phyloP scores from a whole-genome alignment of 768 basidiomycete species.

The Mycena epipterygia region DNA sequence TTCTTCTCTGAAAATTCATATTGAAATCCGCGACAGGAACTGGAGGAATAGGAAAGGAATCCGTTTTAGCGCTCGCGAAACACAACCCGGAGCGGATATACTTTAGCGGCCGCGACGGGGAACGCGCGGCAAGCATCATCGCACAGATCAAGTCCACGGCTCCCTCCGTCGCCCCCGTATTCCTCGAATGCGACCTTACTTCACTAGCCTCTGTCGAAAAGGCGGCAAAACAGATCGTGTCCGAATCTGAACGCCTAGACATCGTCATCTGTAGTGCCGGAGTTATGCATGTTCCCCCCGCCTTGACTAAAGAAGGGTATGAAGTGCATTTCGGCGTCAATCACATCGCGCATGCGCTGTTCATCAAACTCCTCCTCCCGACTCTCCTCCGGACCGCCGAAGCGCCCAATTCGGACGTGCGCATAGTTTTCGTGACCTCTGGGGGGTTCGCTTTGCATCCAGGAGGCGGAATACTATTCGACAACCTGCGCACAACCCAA shows the following conservation, averaged over 20 bases:
- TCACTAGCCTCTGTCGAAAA: slow-evolving; percentile 29
- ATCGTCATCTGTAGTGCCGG: slow-evolving; percentile 30
- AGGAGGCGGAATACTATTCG: slow-evolving; percentile 22
- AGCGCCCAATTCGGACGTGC: slow-evolving; percentile 46
- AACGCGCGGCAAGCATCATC: slow-evolving; percentile 7
- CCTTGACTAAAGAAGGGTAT: slow-evolving; percentile 31
- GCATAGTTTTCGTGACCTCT: slow-evolving; percentile 45
- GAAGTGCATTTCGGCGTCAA: slow-evolving; percentile 36
- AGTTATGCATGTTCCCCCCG: slow-evolving; percentile 32
- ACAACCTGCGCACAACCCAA: slow-evolving; percentile 26
- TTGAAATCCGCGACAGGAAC: slow-evolving; percentile 13
- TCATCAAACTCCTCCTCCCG: slow-evolving; percentile 61
- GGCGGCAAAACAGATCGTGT: slow-evolving; percentile 11
- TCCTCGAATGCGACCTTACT: slow-evolving; percentile 31
- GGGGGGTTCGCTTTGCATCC: slow-evolving; percentile 11
- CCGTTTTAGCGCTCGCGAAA: slow-evolving; percentile 22
- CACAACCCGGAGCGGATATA: slow-evolving; percentile 29
- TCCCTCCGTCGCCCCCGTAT: background rate
- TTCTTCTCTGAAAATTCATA: background rate
- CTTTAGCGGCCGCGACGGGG: slow-evolving; percentile 33
- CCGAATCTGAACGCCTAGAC: slow-evolving; percentile 33
- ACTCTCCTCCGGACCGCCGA: slow-evolving; percentile 38
- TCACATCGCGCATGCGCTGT: slow-evolving; percentile 55
- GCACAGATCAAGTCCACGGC: background rate
- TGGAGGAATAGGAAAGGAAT: slow-evolving; percentile 28